Evolutionary conservation across 805 yeast species (phyloP), one percentile per base, ranked within the genome.

Genomic region (Ogataea polymorpha): DNA sequence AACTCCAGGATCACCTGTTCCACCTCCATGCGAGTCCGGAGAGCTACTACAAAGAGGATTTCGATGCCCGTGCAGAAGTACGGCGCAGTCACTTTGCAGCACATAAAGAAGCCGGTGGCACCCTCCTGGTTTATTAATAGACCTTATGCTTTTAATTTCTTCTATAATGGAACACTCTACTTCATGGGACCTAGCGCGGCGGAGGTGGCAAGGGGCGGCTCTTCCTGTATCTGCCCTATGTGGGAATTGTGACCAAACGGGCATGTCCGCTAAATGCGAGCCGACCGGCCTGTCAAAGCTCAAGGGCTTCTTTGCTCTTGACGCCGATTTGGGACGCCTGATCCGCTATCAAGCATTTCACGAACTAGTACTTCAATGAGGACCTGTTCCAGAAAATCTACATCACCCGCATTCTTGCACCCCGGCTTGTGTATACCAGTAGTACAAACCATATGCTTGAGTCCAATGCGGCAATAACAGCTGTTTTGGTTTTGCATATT

Each of bases 291-390:
- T 53, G 3, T 58, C 77, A 0, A 57, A 80, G 18, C 58, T 72
- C 27, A 67, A 67, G 47, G 80, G 78, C 52, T 39, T 76, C 5
- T 50, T 80, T 80, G 30, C 54, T 77, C 2, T 80, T 79, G 41
- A 37, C 74, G 14, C 84, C 83, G 0, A 71, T 79, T n/a, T 81
- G 79, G 76, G 71, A 70, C 15, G 74, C 80, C 16, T 80, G 86
- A 86, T 58, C 70, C n/a, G 85, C 79, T 51, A 63, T 80, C 43
- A 75, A 77, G 51, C 84, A 79, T 43, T 70, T 79, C 50, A 76
- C 78, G 70, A 78, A 80, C 58, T 79, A 77, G 53, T 80, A 77
- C 59, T 80, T 72, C 54, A 76, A 66, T 43, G 81, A 79, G 50
- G 86, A 81, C 57, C 56, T 80, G 36, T 53, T 75, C 4, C 86